Evolutionary conservation across 495 filamentous ascomycete species (phyloP), one percentile per base, ranked within the genome.

Genomic region (Aspergillus bridgeri): DNA sequence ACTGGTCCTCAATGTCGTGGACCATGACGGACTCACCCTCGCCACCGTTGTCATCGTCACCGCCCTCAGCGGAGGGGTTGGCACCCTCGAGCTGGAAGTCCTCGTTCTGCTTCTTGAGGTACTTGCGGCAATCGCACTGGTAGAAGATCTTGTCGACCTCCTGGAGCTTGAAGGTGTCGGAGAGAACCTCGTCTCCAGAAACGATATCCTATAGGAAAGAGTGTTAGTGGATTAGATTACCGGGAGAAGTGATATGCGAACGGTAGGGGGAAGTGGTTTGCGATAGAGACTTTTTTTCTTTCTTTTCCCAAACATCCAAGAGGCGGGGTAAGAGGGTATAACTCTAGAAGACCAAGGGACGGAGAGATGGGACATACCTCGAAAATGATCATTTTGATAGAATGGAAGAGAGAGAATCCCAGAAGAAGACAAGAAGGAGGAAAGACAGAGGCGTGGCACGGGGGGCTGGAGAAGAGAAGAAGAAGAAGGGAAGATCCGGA

Each of bases 21-120:
- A 98, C 95, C 75, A 85, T 85, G 60, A 65, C 60, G 55, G 63
- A 20, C 58, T 65, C 72, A 52, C 68, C 70, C 72, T 88, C 71
- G 56, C 75, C 71, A 56, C 67, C 67, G 54, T 92, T 92, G 21
- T 92, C 92, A 42, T 93, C 92, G 21, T 86, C 91, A 53, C 71
- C 86, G 65, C 87, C 94, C 79, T 98, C 94, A 60, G 94, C 92
- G 58, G 94, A 98, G 58, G 94, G 89, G 79, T 98, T 98, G 79
- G 91, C 95, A 74, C 94, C 94, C 69, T 86, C 96, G 68, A 98
- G 92, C 86, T 88, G 79, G 75, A 96, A 85, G 61, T 88, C 74
- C 62, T 91, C 89, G 66, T 66, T 69, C 48, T 72, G 82, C 58
- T 85, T 90, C 73, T 87, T 80, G 20, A 85, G 81, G 75, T 96